Conservation (phyloP, 2,329 filamentous ascomycete genomes). For the Pseudocercospora eumusae region DNA sequence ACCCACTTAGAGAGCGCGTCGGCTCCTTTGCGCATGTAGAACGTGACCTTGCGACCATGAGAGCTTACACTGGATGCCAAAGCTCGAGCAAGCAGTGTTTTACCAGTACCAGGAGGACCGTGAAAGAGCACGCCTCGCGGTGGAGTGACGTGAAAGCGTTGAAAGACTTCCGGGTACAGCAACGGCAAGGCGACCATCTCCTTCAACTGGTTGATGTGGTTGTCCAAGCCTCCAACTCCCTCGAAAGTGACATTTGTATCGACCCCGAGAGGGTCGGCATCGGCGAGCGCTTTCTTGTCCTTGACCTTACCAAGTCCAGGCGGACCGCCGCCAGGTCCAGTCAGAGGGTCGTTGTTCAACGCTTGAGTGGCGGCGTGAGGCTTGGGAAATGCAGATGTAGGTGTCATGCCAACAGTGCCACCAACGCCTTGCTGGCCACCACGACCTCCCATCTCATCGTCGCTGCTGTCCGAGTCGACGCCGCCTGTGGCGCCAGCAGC, state of each 20-base stretch:
- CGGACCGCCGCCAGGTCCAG: slow-evolving; percentile 62
- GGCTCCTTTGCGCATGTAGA: slow-evolving; percentile 99
- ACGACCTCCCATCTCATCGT: slow-evolving; percentile 71
- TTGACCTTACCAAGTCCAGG: slow-evolving; percentile 87
- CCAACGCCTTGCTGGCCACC: slow-evolving; percentile 56
- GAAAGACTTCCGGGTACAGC: slow-evolving; percentile 91
- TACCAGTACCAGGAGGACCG: slow-evolving; percentile 94
- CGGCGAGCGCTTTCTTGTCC: slow-evolving; percentile 85
- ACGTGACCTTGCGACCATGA: slow-evolving; percentile 91
- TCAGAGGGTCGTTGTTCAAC: slow-evolving; percentile 59
- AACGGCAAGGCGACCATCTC: slow-evolving; percentile 97
- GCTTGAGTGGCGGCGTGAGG: slow-evolving; percentile 53
- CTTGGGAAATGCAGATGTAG: slow-evolving; percentile 54
- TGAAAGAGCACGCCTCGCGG: slow-evolving; percentile 95
- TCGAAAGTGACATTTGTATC: slow-evolving; percentile 92
- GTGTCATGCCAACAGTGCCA: slow-evolving; percentile 66
- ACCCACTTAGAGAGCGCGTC: slow-evolving; percentile 99
- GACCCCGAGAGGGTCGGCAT: slow-evolving; percentile 91
- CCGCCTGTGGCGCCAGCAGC: slow-evolving; percentile 73
- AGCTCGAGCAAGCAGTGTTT: slow-evolving; percentile 91
- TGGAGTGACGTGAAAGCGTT: slow-evolving; percentile 87
- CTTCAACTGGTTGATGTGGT: slow-evolving; percentile 94
- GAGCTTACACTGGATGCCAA: slow-evolving; percentile 87
- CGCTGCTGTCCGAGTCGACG: slow-evolving; percentile 92
- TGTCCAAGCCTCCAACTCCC: slow-evolving; percentile 86